phyloP scores from a whole-genome alignment of 106 monocot species.

The Ottelia alismoides region DNA sequence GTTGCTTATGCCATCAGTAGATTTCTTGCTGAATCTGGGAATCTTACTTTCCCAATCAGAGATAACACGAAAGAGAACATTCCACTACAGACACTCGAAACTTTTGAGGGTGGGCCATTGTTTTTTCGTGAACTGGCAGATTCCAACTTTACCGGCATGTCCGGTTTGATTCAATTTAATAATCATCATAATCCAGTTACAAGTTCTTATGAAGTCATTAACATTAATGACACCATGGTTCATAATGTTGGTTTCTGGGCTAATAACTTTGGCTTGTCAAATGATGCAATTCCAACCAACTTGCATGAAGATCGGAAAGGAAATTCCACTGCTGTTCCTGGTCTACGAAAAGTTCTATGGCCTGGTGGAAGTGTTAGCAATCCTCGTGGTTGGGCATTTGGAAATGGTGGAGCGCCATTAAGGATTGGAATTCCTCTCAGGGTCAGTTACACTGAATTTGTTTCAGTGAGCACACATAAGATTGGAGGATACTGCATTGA shows the following conservation, averaged over 20 bases:
- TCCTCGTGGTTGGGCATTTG: constrained; percentile 77
- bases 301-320: constrained; percentile 27
- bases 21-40: constrained; percentile 36
- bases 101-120: constrained; percentile 47
- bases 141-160: constrained; percentile 29
- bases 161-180: constrained; percentile 45
- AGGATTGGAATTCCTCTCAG: constrained; percentile 53
- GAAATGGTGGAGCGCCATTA: constrained; percentile 39
- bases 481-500: constrained; percentile 57
- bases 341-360: constrained; percentile 45
- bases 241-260: constrained; percentile 61
- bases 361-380: constrained; percentile 34
- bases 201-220: constrained; percentile 68
- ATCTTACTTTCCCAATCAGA: constrained; percentile 40
- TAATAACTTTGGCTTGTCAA: constrained; percentile 63
- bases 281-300: constrained; percentile 26
- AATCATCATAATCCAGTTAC: constrained; percentile 24
- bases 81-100: constrained; percentile 46
- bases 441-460: constrained; percentile 37
- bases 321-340: constrained; percentile 15
- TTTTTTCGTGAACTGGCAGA: constrained; percentile 34
- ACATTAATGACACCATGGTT: constrained; percentile 48
- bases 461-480: constrained; percentile 17
- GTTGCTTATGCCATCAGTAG: constrained; percentile 49
- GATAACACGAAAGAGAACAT: constrained; percentile 4